Base-by-base conservation (phyloP, 1,284 basidiomycete genomes). In the Boletus mariae region DNA sequence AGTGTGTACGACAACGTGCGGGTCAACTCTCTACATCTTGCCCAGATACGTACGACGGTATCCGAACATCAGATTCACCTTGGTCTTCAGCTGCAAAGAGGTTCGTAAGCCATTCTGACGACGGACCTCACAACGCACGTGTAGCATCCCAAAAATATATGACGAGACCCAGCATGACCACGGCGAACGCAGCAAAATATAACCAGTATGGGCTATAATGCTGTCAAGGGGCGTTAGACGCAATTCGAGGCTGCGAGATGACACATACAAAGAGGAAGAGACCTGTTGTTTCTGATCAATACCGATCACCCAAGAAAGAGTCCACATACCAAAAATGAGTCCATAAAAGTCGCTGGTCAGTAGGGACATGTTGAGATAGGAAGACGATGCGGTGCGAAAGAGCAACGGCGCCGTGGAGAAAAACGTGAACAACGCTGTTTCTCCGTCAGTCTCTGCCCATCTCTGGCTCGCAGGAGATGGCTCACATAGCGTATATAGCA, bases 301-400 rank as follows among this genome's bases (percentile, higher is more conserved):
- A 34, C 17, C n/a, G 0, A 9, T n/a, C 9, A 6, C 31, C 23
- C 17, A 17, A n/a, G 17, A 25, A 34, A 6, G 46, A 25, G 11
- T 44, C 3, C 10, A 73, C 78, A 51, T 62, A 80, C 89, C 91
- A 59, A 94, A 90, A 10, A 92, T 72, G 31, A 94, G 76, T 15
- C 90, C 89, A 63, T 87, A 94, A 64, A 93, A 94, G 71, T 93
- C 89, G 66, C 85, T 86, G 10, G 91, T 87, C n/a, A 94, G 79
- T 12, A 94, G 70, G 57, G 84, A 87, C 60, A 93, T 76, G 63
- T 93, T 93, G 69, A 86, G 89, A 72, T 87, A 93, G 10, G 88
- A 83, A 8, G 88, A 89, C 0, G 90, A 92, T 1, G 90, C 85
- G 65, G 87, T 77, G 54, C 92, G 84, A 72, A 89, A 94, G 23